A percentile compares a stretch with the other conserved stretches of the same genome.
phyloP scores from a whole-genome alignment of 495 filamentous ascomycete species.

The Venustampulla echinocandica region DNA sequence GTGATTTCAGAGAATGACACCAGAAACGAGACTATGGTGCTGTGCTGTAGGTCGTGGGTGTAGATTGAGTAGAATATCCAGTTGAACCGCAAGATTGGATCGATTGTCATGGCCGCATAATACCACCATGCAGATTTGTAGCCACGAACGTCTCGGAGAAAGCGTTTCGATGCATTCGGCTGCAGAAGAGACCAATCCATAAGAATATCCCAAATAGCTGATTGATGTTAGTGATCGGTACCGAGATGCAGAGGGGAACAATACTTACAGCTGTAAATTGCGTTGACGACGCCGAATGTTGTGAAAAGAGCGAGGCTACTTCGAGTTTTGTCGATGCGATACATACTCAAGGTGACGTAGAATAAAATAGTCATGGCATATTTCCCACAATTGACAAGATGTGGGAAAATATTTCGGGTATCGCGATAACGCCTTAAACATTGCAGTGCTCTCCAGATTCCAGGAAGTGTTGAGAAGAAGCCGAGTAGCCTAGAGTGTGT shows the following conservation, averaged over 20 bases:
- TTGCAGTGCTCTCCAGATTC: conserved; percentile 81
- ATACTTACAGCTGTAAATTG: conserved; percentile 66
- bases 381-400: conserved; percentile 87
- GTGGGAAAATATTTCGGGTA: conserved; percentile 80
- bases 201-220: conserved; percentile 85
- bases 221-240: no score
- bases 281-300: conserved; percentile 67
- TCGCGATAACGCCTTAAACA: conserved; percentile 86
- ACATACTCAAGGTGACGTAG: conserved; percentile 68
- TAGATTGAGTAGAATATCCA: conserved; percentile 95
- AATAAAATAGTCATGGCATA: conserved; percentile 78
- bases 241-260: no score
- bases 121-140: conserved; percentile 73
- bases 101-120: conserved; percentile 72
- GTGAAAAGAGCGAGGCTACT: conserved; percentile 61
- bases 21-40: conserved; percentile 64
- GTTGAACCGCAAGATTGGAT: conserved; percentile 85
- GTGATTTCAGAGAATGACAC: conserved; percentile 68
- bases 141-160: conserved; percentile 72
- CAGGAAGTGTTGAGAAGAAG: conserved; percentile 77
- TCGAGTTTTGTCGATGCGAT: conserved; percentile 58
- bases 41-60: conserved; percentile 67
- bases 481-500: conserved; percentile 74
- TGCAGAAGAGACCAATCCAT: conserved; percentile 93
- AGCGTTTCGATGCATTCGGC: conserved; percentile 54